Evolutionary conservation across 1,284 basidiomycete genomes (phyloP).

Genomic region (Irpex rosettiformis): DNA sequence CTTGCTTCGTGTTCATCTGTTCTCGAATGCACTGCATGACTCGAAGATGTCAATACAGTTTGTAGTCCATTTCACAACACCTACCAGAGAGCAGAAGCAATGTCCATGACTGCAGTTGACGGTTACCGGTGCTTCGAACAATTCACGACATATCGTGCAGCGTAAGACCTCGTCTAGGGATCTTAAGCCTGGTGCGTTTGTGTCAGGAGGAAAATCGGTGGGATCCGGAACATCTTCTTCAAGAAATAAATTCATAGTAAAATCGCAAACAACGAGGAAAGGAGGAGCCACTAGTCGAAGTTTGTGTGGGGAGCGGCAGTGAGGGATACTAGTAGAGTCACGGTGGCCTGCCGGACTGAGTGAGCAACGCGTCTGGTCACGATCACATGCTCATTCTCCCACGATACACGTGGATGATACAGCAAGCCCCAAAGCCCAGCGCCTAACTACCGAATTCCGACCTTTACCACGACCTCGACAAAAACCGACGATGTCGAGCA

Average conservation of each 20-base stretch:
- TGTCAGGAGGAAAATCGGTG: constrained; percentile 54
- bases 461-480: not conserved
- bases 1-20: constrained; percentile 49
- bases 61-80: constrained; percentile 22
- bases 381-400: not conserved
- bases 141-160: constrained; percentile 69
- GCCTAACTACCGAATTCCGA: not conserved
- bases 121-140: constrained; percentile 67
- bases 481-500: constrained; percentile 51
- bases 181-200: constrained; percentile 48
- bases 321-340: too few species aligned
- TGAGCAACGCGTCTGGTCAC: not conserved
- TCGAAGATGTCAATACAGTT: constrained; percentile 5
- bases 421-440: not conserved
- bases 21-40: constrained; percentile 57
- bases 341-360: too few species aligned
- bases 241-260: constrained; percentile 4
- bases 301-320: not conserved
- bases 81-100: constrained; percentile 72
- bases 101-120: constrained; percentile 59
- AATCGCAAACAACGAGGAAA: not conserved
- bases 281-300: too few species aligned
- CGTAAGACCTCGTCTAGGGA: constrained; percentile 60
- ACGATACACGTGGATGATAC: not conserved
- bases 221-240: constrained; percentile 52